Base-by-base conservation (phyloP, 257 asterid genomes). In the Solanum gandarillasii region DNA sequence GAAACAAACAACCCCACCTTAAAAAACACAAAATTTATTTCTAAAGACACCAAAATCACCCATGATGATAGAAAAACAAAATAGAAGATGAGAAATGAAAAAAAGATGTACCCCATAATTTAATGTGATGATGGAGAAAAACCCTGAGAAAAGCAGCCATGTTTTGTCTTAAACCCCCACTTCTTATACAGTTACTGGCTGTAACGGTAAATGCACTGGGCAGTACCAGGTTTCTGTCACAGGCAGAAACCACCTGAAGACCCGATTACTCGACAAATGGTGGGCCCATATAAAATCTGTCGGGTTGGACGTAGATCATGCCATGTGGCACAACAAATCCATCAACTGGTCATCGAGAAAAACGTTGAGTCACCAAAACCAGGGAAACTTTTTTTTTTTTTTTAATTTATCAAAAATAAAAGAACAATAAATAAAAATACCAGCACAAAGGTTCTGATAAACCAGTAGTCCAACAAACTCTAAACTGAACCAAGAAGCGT, bases 91-190 rank as follows among this genome's bases (percentile, higher is more conserved):
- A 46, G 38, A 78, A 13, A 41, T 7, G 60, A 41, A 41, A 27
- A 79, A 79, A 81, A 27, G 6, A 79, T 16, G 9, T 81, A 81
- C 85, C 85, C 39, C 36, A 31, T 81, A 46, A 81, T 46, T 73
- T 76, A 39, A n/a, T n/a, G 60, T 12, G 58, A 76, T 25, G 68
- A 81, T 78, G 58, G 52, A 18, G 35, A 91, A 94, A 96, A 95
- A 93, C 98, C 99, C 98, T 91, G 91, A 88, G 95, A 94, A 94
- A 94, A 91, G 93, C 96, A 92, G 92, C 87, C 86, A 85, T 85
- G 83, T 89, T 29, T 90, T 90, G 70, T 92, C 96, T 95, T 92
- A 94, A 96, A 94, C 98, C 99, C 93, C 98, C 98, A 93, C 87
- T 87, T 92, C 96, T 95, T 95, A 95, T 95, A 96, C 94, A 93